Conservation (phyloP, 2,329 filamentous ascomycete genomes). For the Zasmidium citrigriseum region DNA sequence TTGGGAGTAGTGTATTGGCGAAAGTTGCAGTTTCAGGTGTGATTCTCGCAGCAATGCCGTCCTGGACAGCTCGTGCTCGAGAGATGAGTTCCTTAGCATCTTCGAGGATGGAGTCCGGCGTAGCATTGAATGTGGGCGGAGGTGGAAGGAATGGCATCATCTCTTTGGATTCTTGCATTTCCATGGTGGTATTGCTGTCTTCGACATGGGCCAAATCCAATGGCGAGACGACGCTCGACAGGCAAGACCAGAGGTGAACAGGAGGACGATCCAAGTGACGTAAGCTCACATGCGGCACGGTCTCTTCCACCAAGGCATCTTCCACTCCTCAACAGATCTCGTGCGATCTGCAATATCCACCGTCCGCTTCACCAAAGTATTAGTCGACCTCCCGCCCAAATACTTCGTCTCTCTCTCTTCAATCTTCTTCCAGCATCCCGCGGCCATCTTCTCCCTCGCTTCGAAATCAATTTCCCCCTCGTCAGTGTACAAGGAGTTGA, state of each 20-base stretch:
- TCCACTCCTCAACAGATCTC: no score
- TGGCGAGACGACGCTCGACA: no score
- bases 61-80: background rate
- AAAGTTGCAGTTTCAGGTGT: conserved; percentile 3
- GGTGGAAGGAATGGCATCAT: background rate
- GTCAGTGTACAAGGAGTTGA: background rate
- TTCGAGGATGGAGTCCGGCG: background rate
- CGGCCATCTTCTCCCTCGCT: background rate
- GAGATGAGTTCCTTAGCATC: background rate
- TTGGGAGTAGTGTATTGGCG: conserved; percentile 6
- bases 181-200: no score
- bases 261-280: background rate
- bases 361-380: background rate
- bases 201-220: no score
- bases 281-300: background rate
- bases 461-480: background rate
- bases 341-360: background rate
- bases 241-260: no score
- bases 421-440: background rate
- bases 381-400: background rate
- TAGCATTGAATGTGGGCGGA: background rate
- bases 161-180: no score
- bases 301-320: background rate
- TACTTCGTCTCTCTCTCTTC: background rate
- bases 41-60: background rate